Evolutionary conservation across 805 yeast species (phyloP).

Genomic region (Yarrowia hollandica): DNA sequence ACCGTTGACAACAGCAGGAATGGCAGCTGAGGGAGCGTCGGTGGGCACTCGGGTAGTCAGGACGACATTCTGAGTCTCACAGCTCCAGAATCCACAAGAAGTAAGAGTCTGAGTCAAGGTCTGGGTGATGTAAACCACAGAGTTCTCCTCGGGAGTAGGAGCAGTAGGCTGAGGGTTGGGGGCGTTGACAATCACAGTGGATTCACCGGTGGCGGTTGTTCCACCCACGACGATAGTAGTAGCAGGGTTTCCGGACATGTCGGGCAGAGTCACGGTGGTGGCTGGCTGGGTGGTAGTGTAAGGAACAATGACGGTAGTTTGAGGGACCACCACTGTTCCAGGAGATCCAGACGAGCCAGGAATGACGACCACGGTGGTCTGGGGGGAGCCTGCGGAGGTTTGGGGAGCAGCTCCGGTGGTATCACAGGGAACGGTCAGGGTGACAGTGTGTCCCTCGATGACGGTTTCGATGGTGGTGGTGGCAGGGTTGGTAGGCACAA

Average conservation of each 20-base stretch:
- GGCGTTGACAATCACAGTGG: no score
- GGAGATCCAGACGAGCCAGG: no score
- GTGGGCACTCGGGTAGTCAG: constrained; percentile 23
- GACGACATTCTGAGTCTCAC: not conserved
- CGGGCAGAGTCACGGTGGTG: no score
- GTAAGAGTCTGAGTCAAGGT: constrained; percentile 6
- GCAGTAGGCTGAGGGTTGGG: not conserved
- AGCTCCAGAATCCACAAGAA: constrained; percentile 3
- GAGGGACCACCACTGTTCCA: no score
- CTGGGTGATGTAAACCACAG: constrained; percentile 1
- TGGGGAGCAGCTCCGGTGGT: constrained; percentile 9
- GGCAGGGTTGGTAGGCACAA: constrained; percentile 21
- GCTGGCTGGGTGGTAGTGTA: no score
- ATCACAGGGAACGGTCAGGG: constrained; percentile 24
- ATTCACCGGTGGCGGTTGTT: not conserved
- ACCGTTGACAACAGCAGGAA: constrained; percentile 2
- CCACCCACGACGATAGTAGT: not conserved
- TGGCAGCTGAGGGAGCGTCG: not conserved
- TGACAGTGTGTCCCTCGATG: constrained; percentile 6
- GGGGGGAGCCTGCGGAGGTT: no score
- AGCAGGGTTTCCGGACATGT: no score
- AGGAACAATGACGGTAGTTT: no score
- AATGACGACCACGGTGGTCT: not conserved
- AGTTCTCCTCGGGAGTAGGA: no score
- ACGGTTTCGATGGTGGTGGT: constrained; percentile 10